phyloP scores from a whole-genome alignment of 768 basidiomycete species.

The Hebeloma cylindrosporum region DNA sequence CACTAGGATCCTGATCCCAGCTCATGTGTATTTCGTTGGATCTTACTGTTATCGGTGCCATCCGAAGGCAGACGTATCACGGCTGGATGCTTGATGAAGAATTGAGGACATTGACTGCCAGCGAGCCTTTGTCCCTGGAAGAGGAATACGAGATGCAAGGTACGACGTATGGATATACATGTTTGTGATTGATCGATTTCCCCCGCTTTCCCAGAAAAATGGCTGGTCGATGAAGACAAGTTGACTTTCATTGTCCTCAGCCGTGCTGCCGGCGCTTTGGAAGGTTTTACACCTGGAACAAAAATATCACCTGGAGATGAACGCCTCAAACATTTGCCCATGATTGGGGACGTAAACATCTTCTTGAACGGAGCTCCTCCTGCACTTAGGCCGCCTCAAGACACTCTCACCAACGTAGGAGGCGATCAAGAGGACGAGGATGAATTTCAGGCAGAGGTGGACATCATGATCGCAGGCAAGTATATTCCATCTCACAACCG shows the following conservation, averaged over 20 bases:
- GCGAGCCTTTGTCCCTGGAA: conserved; percentile 76
- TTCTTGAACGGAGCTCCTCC: conserved; percentile 64
- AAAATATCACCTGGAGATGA: conserved; percentile 31
- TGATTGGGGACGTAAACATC: conserved; percentile 93
- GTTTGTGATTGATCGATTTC: neutral
- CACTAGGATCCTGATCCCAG: neutral
- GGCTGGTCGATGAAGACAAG: conserved; percentile 88
- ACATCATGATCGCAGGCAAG: conserved; percentile 91
- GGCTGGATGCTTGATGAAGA: conserved; percentile 83
- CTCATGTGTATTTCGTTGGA: conserved; percentile 1
- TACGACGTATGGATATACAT: conserved; percentile 27
- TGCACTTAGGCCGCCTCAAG: neutral
- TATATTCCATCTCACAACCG: neutral
- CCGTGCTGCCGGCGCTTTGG: conserved; percentile 6
- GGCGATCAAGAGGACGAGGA: conserved; percentile 33
- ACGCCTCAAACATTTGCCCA: conserved; percentile 42
- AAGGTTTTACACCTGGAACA: conserved; percentile 7
- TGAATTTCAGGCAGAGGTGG: conserved; percentile 74
- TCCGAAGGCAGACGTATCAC: conserved; percentile 65
- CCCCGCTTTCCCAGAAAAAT: conserved; percentile 55
- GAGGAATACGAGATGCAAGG: conserved; percentile 92
- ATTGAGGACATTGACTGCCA: conserved; percentile 76
- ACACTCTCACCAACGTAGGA: conserved; percentile 20
- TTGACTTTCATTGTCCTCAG: conserved; percentile 82
- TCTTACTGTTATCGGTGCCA: neutral